These are phyloP conservation scores for Colletotrichum sp. DNA, from an alignment of 2,329 filamentous ascomycete genomes.

Conservation along the genomic window DNA sequence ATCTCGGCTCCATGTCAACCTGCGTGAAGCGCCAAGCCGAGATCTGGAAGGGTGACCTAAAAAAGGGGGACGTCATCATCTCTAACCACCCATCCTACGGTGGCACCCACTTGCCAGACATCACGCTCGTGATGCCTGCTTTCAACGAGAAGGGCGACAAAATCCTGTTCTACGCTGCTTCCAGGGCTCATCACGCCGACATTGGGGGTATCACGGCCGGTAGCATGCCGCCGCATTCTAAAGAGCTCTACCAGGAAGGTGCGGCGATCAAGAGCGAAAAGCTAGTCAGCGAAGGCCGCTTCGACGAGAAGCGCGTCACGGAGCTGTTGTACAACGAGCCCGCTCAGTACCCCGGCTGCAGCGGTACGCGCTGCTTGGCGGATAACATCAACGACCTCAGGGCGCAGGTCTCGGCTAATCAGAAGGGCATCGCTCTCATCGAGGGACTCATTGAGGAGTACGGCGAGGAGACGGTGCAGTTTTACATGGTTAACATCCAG, in stretches of 20 bases:
- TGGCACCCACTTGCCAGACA: constrained; percentile 82
- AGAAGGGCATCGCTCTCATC: constrained; percentile 85
- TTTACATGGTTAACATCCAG: constrained; percentile 85
- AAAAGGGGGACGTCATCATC: constrained; percentile 80
- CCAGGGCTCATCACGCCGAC: constrained; percentile 82
- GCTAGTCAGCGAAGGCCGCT: constrained; percentile 76
- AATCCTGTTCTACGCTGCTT: constrained; percentile 83
- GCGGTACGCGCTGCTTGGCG: constrained; percentile 76
- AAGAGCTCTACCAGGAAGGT: constrained; percentile 67
- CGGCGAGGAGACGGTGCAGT: constrained; percentile 77
- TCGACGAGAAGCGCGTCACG: constrained; percentile 78
- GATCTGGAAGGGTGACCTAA: constrained; percentile 79
- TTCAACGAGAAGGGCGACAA: constrained; percentile 69
- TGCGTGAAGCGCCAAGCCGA: constrained; percentile 79
- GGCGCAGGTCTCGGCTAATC: constrained; percentile 83
- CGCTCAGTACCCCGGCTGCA: constrained; percentile 75
- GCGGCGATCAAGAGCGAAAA: constrained; percentile 70
- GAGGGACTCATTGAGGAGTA: constrained; percentile 78
- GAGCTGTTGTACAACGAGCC: constrained; percentile 77
- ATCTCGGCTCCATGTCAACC: constrained; percentile 83
- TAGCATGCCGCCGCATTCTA: constrained; percentile 79
- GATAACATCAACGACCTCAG: constrained; percentile 86
- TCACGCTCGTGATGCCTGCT: constrained; percentile 80
- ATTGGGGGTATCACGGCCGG: constrained; percentile 83
- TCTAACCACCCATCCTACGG: constrained; percentile 86